Evolutionary conservation across 2,329 filamentous ascomycete genomes (phyloP).

Genomic region (Diplodia scrobiculata): DNA sequence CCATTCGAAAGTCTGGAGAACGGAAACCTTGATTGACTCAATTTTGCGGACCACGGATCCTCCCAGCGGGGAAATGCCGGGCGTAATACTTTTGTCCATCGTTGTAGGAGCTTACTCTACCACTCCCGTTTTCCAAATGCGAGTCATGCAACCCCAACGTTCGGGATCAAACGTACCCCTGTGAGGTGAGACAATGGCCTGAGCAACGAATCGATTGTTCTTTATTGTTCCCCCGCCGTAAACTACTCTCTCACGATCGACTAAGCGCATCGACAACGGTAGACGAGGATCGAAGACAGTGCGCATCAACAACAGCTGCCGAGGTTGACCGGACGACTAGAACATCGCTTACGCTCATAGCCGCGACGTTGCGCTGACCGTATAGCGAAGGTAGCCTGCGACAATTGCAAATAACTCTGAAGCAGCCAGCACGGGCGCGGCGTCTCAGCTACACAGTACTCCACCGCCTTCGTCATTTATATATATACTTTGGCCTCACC

Average conservation of each 20-base stretch:
- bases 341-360: slow-evolving; percentile 17
- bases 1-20: too few relatives aligned
- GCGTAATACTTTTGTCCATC: too few relatives aligned
- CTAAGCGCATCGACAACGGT: not conserved
- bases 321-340: not conserved
- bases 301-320: not conserved
- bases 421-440: slow-evolving; percentile 3
- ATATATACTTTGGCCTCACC: not conserved
- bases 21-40: too few relatives aligned
- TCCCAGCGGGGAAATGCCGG: too few relatives aligned
- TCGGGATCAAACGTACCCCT: too few relatives aligned
- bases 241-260: not conserved
- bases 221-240: not conserved
- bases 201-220: not conserved
- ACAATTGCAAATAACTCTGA: not conserved
- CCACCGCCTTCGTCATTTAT: not conserved
- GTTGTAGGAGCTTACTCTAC: too few relatives aligned
- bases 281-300: not conserved
- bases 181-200: too few relatives aligned
- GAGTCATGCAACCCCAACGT: too few relatives aligned
- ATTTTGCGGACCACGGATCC: too few relatives aligned
- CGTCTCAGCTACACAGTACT: not conserved
- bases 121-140: too few relatives aligned
- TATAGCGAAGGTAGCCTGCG: not conserved
- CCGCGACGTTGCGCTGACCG: not conserved